These are phyloP conservation scores for Phtheirospermum japonicum DNA, from an alignment of 257 asterid species.

Conservation along the genomic window DNA sequence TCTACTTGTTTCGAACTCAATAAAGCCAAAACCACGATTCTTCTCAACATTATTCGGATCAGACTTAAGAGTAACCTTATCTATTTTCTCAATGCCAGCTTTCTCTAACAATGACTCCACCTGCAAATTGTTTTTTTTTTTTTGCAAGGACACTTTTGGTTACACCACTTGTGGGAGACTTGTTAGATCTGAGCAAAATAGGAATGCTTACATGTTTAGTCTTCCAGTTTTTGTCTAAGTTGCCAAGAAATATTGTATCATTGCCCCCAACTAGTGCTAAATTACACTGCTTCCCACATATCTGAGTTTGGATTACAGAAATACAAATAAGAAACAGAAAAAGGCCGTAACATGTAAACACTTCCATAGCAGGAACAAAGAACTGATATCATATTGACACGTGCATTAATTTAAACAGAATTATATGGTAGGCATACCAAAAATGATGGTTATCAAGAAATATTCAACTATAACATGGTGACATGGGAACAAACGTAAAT, in stretches of 20 bases:
- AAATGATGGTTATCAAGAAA: too few relatives aligned
- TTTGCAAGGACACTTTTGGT: not conserved
- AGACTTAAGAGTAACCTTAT: slow-evolving; percentile 52
- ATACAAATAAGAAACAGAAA: slow-evolving; percentile 29
- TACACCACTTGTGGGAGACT: slow-evolving; percentile 25
- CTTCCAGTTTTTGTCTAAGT: slow-evolving; percentile 71
- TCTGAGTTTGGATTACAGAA: slow-evolving; percentile 39
- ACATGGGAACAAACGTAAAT: too few relatives aligned
- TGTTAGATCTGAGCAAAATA: slow-evolving; percentile 7
- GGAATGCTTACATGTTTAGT: slow-evolving; percentile 55
- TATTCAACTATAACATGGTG: too few relatives aligned
- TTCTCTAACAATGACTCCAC: slow-evolving; percentile 43
- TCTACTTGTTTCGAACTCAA: slow-evolving; percentile 65
- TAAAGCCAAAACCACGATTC: slow-evolving; percentile 76
- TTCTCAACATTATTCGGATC: too few relatives aligned
- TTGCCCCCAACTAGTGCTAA: slow-evolving; percentile 45
- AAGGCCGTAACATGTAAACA: not conserved
- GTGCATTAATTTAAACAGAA: too few relatives aligned
- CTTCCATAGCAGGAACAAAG: too few relatives aligned
- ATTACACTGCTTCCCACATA: slow-evolving; percentile 62
- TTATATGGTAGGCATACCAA: too few relatives aligned
- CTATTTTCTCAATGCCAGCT: slow-evolving; percentile 62
- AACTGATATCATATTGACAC: too few relatives aligned
- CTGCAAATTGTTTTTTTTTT: too few relatives aligned
- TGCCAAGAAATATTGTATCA: slow-evolving; percentile 69